Evolutionary conservation across 1,284 basidiomycete genomes (phyloP).

Genomic region (Cutaneotrichosporon daszewskae): DNA sequence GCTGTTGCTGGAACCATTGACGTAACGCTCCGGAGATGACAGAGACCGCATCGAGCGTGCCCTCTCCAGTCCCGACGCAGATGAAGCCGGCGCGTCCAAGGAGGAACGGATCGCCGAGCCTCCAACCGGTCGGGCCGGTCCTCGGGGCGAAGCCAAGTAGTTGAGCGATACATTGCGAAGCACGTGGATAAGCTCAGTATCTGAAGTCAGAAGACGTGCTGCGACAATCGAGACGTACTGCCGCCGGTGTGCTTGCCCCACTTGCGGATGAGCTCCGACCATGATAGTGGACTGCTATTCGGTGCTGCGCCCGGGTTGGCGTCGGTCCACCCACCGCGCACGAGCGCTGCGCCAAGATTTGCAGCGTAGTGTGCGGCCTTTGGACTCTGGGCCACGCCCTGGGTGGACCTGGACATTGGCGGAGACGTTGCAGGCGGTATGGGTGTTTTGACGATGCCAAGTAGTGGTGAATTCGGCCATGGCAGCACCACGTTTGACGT

Average conservation of each 20-base stretch:
- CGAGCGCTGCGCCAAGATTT: constrained; percentile 37
- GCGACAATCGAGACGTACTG: constrained; percentile 30
- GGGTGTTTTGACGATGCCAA: too few species aligned
- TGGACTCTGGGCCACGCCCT: constrained; percentile 14
- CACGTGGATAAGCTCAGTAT: constrained; percentile 32
- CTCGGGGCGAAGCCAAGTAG: constrained; percentile 23
- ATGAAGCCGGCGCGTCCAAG: too few species aligned
- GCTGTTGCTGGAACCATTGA: too few species aligned
- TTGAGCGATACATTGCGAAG: constrained; percentile 41
- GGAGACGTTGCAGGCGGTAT: too few species aligned
- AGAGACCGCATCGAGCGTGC: too few species aligned
- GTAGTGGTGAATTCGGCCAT: too few species aligned
- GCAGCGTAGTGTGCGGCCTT: constrained; percentile 43
- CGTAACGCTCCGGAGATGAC: too few species aligned
- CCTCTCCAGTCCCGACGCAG: too few species aligned
- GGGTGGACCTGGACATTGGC: not conserved
- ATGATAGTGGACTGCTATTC: constrained; percentile 58
- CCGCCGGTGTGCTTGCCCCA: constrained; percentile 74
- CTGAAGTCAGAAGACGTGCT: constrained; percentile 13
- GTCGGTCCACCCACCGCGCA: constrained; percentile 43
- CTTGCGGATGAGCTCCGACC: constrained; percentile 76
- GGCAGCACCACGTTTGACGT: too few species aligned
- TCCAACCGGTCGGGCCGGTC: too few species aligned
- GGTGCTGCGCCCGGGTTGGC: constrained; percentile 58
- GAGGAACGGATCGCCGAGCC: too few species aligned